These are phyloP conservation scores for Fusarium neocosmosporiellum DNA, from an alignment of 2,329 filamentous ascomycete species.

Conservation along the genomic window DNA sequence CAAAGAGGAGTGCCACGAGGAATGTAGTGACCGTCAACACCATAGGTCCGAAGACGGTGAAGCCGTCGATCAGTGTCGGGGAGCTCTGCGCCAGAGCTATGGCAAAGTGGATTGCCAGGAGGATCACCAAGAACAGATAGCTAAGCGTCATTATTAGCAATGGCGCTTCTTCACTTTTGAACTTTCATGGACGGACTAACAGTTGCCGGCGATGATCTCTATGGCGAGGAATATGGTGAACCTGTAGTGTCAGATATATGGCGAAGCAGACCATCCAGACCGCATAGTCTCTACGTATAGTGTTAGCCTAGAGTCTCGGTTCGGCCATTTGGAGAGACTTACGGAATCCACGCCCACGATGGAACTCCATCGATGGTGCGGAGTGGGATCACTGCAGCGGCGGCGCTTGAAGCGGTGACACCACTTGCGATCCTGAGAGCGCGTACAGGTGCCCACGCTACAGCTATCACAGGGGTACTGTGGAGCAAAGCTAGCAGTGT, in stretches of 20 bases:
- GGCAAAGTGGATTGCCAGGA: not conserved
- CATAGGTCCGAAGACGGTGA: not conserved
- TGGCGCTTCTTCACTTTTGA: not conserved
- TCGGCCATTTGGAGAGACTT: not conserved
- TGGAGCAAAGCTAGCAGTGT: not conserved
- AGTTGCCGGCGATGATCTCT: not conserved
- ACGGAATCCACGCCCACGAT: not conserved
- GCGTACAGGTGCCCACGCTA: not conserved
- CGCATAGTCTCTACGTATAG: not conserved
- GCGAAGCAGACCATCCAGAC: not conserved
- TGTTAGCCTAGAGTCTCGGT: not conserved
- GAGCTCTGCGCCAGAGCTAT: not conserved
- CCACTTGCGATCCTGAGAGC: not conserved
- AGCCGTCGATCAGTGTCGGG: not conserved
- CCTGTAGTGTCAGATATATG: not conserved
- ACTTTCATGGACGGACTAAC: not conserved
- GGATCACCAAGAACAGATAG: not conserved
- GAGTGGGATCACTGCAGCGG: not conserved
- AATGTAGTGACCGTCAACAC: not conserved
- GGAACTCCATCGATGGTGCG: not conserved
- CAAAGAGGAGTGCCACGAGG: not conserved
- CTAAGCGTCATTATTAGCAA: not conserved
- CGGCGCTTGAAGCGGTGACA: not conserved
- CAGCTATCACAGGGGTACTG: not conserved
- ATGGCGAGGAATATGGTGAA: not conserved